A percentile compares a stretch with the other conserved stretches of the same genome.
phyloP scores from a whole-genome alignment of 2,329 filamentous ascomycete genomes.

The Delphinella strobiligena region DNA sequence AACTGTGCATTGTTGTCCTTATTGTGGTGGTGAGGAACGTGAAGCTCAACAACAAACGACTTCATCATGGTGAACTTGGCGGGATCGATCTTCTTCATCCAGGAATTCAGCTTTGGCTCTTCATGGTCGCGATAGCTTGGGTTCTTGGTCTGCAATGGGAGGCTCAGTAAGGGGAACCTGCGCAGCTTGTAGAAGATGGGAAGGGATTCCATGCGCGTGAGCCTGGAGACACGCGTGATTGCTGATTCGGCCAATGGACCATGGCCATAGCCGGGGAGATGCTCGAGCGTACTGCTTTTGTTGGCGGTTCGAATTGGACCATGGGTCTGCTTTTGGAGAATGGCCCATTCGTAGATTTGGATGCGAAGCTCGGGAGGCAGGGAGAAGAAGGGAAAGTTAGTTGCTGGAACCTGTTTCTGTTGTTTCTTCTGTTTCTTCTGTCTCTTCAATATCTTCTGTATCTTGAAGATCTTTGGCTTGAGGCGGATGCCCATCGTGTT shows the following conservation, averaged over 20 bases:
- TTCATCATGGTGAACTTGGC: not conserved
- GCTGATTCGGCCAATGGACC: not conserved
- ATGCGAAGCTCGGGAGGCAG: too few species aligned
- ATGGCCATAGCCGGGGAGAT: not conserved
- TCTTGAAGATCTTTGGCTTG: too few species aligned
- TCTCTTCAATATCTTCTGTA: too few species aligned
- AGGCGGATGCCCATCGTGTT: too few species aligned
- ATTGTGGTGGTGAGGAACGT: not conserved
- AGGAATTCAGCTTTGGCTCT: too few species aligned
- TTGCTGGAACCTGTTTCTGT: too few species aligned
- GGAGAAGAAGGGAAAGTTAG: too few species aligned
- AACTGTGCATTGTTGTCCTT: not conserved
- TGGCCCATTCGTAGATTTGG: not conserved
- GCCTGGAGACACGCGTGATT: not conserved
- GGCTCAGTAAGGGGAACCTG: not conserved
- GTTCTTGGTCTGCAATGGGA: too few species aligned
- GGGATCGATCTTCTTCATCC: too few species aligned
- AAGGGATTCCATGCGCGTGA: not conserved
- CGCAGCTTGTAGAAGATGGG: not conserved
- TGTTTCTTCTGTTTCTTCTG: too few species aligned
- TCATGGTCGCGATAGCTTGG: too few species aligned
- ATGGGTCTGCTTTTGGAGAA: not conserved
- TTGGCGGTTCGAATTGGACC: not conserved
- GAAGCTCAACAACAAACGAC: not conserved
- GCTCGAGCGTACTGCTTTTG: not conserved